Base-by-base conservation (phyloP, 768 basidiomycete genomes). In the Erythrobasidium yunnanense region DNA sequence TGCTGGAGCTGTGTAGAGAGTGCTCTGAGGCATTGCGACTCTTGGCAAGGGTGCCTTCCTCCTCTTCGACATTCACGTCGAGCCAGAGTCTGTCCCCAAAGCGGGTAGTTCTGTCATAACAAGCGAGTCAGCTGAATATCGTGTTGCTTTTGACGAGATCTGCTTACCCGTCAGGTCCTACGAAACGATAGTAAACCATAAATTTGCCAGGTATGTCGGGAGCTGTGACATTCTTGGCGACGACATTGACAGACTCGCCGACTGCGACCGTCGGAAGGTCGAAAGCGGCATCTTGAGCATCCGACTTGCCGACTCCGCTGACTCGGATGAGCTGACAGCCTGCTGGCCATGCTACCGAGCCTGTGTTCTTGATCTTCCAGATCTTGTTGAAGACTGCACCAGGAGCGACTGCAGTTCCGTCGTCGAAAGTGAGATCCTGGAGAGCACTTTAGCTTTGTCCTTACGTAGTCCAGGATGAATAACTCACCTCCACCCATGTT, bases 311-410 rank as follows among this genome's bases (percentile, higher is more conserved):
- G 45, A 66, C 38, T 2, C 65, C 65, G 29, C 55, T 45, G 60
- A 56, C 42, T 30, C 51, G 56, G 22, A 66, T 25, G 8, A 66
- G 65, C 22, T 35, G 30, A n/a, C 29, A 32, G 2, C 55, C 65
- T 38, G 35, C 32, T 32, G 65, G 65, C 65, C 65, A 66, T 18
- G 4, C 51, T n/a, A n/a, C 27, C 23, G 1, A 23, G 3, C 65
- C 65, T 15, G 30, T 30, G 55, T 66, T 66, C 3, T 23, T 29
- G n/a, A 66, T 45, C 11, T 27, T 58, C 65, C 65, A 66, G 18
- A 56, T 56, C 35, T 66, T 66, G 65, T 66, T 56, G 57, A 66
- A 66, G 34, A 63, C 45, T 23, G 65, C 49, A n/a, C 65, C 65
- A 22, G 53, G 51, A 8, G 38, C 18, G 18, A 66, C 65, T 4